phyloP scores from a whole-genome alignment of 306 rosid genomes.

The Inga leiocalycina region DNA sequence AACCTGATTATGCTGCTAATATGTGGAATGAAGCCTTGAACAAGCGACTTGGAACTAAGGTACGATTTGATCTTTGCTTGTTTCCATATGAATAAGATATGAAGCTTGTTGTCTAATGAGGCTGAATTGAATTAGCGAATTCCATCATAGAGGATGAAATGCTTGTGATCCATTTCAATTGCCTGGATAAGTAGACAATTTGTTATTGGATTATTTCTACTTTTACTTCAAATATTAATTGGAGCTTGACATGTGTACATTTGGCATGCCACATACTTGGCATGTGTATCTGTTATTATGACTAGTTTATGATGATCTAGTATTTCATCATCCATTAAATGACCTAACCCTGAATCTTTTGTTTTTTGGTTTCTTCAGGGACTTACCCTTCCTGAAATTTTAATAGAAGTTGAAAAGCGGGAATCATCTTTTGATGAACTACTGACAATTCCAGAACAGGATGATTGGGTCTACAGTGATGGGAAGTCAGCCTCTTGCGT shows the following conservation, averaged over 20 bases:
- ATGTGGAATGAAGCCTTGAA: slow-evolving; percentile 99
- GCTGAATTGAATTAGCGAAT: slow-evolving; percentile 7
- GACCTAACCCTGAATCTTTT: slow-evolving; percentile 18
- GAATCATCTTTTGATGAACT: slow-evolving; percentile 85
- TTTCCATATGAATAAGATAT: neutral
- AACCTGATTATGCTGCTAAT: slow-evolving; percentile 90
- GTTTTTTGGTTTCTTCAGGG: slow-evolving; percentile 57
- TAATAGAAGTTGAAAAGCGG: slow-evolving; percentile 83
- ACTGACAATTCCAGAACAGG: slow-evolving; percentile 87
- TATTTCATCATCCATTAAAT: slow-evolving; percentile 19
- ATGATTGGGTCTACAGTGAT: slow-evolving; percentile 88
- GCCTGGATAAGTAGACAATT: neutral
- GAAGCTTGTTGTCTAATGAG: slow-evolving; percentile 23
- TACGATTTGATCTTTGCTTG: slow-evolving; percentile 32
- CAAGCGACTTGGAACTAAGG: slow-evolving; percentile 89
- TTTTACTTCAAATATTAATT: neutral
- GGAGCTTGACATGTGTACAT: neutral
- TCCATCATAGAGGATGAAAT: slow-evolving; percentile 15
- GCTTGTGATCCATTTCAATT: slow-evolving; percentile 28
- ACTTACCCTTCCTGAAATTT: slow-evolving; percentile 77
- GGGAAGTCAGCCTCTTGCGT: slow-evolving; percentile 93
- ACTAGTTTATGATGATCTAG: slow-evolving; percentile 17
- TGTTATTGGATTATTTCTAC: slow-evolving; percentile 4
- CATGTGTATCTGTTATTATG: slow-evolving; percentile 9
- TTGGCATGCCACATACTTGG: neutral